Percentiles rank a stretch among this genome's conserved stretches.
Conservation (phyloP, 495 filamentous ascomycete genomes). For the Ramalina intermedia region DNA sequence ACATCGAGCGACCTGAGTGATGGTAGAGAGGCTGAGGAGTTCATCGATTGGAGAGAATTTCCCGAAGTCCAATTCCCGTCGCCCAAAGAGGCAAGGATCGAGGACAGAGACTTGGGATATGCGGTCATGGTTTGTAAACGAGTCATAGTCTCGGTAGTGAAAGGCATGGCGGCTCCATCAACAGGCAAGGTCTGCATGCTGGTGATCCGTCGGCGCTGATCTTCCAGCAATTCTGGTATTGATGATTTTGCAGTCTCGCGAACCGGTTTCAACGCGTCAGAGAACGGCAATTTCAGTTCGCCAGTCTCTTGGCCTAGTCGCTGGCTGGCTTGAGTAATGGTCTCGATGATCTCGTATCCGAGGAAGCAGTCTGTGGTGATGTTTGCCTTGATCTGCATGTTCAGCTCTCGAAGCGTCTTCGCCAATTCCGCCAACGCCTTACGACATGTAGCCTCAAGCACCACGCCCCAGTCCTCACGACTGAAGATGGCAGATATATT, state of each 20-base stretch:
- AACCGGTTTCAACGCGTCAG: slow-evolving; percentile 75
- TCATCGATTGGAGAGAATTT: slow-evolving; percentile 26
- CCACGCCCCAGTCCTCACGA: slow-evolving; percentile 65
- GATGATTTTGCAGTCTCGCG: slow-evolving; percentile 84
- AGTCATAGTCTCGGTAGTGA: slow-evolving; percentile 75
- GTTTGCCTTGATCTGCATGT: slow-evolving; percentile 73
- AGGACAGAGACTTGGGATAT: slow-evolving; percentile 74
- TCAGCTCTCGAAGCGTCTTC: slow-evolving; percentile 76
- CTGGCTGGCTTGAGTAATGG: slow-evolving; percentile 67
- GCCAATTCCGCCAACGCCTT: slow-evolving; percentile 64
- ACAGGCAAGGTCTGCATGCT: slow-evolving; percentile 49
- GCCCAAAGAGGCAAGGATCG: slow-evolving; percentile 80
- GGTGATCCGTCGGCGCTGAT: slow-evolving; percentile 57
- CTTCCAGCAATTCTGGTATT: slow-evolving; percentile 70
- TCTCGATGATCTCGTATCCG: slow-evolving; percentile 89
- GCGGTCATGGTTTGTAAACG: slow-evolving; percentile 74
- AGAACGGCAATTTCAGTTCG: slow-evolving; percentile 68
- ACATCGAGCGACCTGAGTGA: slow-evolving; percentile 70
- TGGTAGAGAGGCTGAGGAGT: slow-evolving; percentile 48
- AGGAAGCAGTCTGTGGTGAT: slow-evolving; percentile 89
- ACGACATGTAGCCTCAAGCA: slow-evolving; percentile 64
- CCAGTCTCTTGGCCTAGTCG: slow-evolving; percentile 69
- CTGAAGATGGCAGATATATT: slow-evolving; percentile 74
- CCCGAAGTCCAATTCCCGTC: slow-evolving; percentile 74
- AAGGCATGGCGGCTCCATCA: slow-evolving; percentile 65